A percentile compares a stretch with the other conserved stretches of the same genome.
Evolutionary conservation across 805 yeast species (phyloP).

Genomic region (Starmerella bacillaris): DNA sequence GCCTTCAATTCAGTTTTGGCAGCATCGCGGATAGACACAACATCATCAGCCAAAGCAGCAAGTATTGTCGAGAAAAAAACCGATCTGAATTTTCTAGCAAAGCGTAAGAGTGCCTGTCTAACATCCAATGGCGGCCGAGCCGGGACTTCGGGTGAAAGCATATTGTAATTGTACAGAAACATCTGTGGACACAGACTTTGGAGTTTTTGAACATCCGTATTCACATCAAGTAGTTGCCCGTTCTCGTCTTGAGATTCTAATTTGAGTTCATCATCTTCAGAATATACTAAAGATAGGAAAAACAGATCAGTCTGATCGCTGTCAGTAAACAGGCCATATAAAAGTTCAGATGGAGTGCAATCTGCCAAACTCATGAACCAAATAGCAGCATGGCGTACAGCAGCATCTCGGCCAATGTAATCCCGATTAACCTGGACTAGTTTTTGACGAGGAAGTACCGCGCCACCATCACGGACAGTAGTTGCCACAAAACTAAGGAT

Average conservation of each 20-base stretch:
- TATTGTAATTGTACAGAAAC: background rate
- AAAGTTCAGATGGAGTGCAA: background rate
- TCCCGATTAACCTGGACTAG: background rate
- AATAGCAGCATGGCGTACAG: background rate
- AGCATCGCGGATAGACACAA: too few species aligned
- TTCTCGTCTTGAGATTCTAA: background rate
- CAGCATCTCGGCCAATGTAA: background rate
- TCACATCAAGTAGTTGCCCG: too few species aligned
- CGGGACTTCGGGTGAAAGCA: background rate
- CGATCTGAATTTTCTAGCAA: too few species aligned
- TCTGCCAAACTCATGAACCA: background rate
- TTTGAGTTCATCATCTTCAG: background rate
- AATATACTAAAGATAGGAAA: background rate
- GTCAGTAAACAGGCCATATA: background rate
- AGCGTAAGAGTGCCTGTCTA: too few species aligned
- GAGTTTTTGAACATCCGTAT: background rate
- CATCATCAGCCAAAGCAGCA: too few species aligned
- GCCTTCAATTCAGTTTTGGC: too few species aligned
- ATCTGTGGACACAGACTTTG: background rate
- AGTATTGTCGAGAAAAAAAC: too few species aligned
- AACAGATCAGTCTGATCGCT: background rate
- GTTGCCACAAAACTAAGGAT: background rate
- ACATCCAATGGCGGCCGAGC: too few species aligned
- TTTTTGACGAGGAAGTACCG: background rate
- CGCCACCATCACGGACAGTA: background rate